These are phyloP conservation scores for Talaromyces sp. DNA, from an alignment of 2,329 filamentous ascomycete species.

Conservation along the genomic window DNA sequence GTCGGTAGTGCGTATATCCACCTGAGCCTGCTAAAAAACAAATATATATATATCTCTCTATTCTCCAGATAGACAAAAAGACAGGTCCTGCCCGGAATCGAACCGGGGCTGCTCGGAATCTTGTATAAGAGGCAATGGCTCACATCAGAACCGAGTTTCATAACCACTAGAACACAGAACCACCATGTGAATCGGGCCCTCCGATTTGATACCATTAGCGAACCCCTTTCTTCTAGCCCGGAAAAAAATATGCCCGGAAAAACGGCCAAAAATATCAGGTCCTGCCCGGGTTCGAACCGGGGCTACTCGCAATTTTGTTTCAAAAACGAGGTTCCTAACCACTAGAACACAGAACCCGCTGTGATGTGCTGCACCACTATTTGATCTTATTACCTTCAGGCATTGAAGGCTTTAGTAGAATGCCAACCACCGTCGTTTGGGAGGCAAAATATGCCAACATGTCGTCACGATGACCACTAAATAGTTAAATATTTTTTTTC, in stretches of 20 bases:
- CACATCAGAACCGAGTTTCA: neutral
- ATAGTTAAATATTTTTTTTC: too few species aligned
- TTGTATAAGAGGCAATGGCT: neutral
- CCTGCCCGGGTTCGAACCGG: neutral
- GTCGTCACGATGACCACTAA: too few species aligned
- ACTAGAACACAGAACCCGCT: neutral
- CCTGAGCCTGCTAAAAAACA: too few species aligned
- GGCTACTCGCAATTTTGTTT: neutral
- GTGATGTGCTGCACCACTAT: neutral
- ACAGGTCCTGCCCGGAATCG: neutral
- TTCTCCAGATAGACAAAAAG: neutral
- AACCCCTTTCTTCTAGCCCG: neutral
- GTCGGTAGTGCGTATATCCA: too few species aligned
- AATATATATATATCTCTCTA: neutral
- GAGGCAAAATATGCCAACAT: too few species aligned
- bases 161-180: neutral
- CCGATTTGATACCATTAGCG: neutral
- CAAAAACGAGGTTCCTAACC: neutral
- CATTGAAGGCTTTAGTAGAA: too few species aligned
- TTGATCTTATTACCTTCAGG: neutral
- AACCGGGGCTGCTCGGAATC: neutral
- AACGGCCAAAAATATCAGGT: neutral
- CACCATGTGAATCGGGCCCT: neutral
- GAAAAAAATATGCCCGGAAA: neutral
- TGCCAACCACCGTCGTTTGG: too few species aligned